Evolutionary conservation across 495 filamentous ascomycete species (phyloP), one percentile per base, ranked within the genome.

Genomic region (Penicillium alfredii): DNA sequence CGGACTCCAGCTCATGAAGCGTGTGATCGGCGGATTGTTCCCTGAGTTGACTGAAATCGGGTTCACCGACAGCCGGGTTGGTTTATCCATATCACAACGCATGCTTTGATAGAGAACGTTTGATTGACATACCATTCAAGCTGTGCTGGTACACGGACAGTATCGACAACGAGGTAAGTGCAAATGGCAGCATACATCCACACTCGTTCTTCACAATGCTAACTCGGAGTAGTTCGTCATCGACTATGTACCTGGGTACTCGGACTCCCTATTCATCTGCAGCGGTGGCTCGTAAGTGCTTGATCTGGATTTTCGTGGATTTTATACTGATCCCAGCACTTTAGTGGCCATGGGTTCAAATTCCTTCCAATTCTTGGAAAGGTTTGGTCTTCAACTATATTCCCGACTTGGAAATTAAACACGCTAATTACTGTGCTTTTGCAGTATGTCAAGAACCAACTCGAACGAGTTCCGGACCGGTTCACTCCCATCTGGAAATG

Each of bases 401-500:
- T 16, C 16, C 33, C 22, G 10, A 18, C 21, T 9, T 0, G 3
- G 8, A 18, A 13, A 13, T 10, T 3, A 7, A 16, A 38, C 27
- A n/a, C n/a, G 9, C 18, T 40, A n/a, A 39, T 34, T 8, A 27
- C 19, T 4, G 21, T 28, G 2, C 13, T 27, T n/a, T n/a, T n/a
- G 14, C 32, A 47, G 44, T 42, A 47, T 34, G 33, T 47, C 27
- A 47, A 47, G 22, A 47, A 47, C 17, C 44, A 47, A 32, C 44
- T 47, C 2, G 44, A 47, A 24, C 20, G 30, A 18, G 16, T 34
- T 11, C 44, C 44, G 1, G 39, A 47, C 33, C 33, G 35, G 0
- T 47, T 47, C 33, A 47, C 44, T 10, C 26, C 44, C 9, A 16
- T 39, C 22, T 47, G 44, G 44, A 47, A 47, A 28, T 47, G 44